Conservation (phyloP, 2,329 filamentous ascomycete species). For the Trichophyton simii region DNA sequence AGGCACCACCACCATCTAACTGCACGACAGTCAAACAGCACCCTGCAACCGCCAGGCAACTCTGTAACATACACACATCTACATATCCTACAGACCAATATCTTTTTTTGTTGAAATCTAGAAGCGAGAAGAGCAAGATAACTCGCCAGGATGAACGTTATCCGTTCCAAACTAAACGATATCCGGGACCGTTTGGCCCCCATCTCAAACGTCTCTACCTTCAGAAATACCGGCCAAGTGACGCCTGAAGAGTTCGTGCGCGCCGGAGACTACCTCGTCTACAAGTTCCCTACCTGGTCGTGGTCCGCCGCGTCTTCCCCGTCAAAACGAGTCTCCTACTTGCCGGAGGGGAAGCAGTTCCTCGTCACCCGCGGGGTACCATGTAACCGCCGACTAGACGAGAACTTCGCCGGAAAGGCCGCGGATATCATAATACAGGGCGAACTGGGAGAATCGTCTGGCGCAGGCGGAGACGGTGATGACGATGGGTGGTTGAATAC, state of each 20-base stretch:
- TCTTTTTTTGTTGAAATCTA: too few species aligned
- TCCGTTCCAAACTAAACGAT: slow-evolving; percentile 84
- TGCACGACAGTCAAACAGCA: not conserved
- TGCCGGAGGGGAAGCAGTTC: slow-evolving; percentile 86
- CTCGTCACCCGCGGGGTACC: slow-evolving; percentile 89
- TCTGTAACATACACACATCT: not conserved
- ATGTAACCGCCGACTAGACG: slow-evolving; percentile 79
- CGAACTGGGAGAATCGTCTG: slow-evolving; percentile 46
- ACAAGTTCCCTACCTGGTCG: slow-evolving; percentile 97
- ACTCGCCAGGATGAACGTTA: slow-evolving; percentile 59
- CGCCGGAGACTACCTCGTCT: slow-evolving; percentile 93
- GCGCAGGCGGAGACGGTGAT: slow-evolving; percentile 34
- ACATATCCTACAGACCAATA: not conserved
- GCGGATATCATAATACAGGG: slow-evolving; percentile 79
- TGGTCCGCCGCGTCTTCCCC: slow-evolving; percentile 85
- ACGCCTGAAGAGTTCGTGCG: slow-evolving; percentile 94
- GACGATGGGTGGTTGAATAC: slow-evolving; percentile 85
- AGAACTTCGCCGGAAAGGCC: slow-evolving; percentile 70
- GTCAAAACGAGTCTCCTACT: slow-evolving; percentile 62
- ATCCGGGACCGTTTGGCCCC: slow-evolving; percentile 86
- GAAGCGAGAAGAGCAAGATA: not conserved
- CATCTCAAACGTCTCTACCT: slow-evolving; percentile 79
- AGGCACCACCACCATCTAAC: not conserved
- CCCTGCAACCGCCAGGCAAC: not conserved
- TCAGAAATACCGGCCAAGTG: slow-evolving; percentile 86